These are phyloP conservation scores for Cyphellophora europaea DNA, from an alignment of 2,329 filamentous ascomycete genomes.

Conservation along the genomic window DNA sequence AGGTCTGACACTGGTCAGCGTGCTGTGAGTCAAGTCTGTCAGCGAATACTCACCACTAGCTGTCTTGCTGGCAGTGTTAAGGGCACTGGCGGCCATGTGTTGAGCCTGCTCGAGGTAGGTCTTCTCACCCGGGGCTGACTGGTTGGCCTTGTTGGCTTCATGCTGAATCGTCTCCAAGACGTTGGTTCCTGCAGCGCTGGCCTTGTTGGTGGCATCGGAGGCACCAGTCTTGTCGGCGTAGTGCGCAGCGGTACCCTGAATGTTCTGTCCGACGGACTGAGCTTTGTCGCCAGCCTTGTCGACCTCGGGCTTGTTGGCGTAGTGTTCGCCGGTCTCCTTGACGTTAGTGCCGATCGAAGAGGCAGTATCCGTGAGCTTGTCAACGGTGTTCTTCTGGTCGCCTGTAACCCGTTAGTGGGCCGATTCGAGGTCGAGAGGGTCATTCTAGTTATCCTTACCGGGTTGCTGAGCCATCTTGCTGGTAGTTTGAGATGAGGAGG, in stretches of 20 bases:
- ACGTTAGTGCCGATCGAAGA: constrained; percentile 8
- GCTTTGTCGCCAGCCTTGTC: constrained; percentile 1
- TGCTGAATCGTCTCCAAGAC: constrained; percentile 1
- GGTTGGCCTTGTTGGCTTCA: constrained; percentile 3
- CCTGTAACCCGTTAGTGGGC: constrained; percentile 29
- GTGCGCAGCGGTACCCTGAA: not conserved
- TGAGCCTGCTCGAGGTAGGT: constrained; percentile 13
- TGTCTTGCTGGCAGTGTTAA: constrained; percentile 16
- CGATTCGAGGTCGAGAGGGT: not conserved
- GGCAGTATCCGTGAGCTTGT: constrained; percentile 42
- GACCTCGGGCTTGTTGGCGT: not conserved
- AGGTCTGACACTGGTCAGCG: constrained; percentile 12
- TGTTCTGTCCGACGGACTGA: constrained; percentile 1
- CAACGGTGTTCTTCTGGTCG: constrained; percentile 43
- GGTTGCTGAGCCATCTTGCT: constrained; percentile 1
- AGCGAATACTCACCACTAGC: constrained; percentile 8
- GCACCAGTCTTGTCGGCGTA: constrained; percentile 2
- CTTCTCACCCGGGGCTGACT: constrained; percentile 5
- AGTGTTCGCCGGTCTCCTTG: not conserved
- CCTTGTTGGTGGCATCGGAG: constrained; percentile 4
- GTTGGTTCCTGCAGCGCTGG: constrained; percentile 1
- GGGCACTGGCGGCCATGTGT: constrained; percentile 12
- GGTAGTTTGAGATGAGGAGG: no score
- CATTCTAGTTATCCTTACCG: not conserved
- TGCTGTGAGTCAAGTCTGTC: not conserved